Evolutionary conservation across 2,329 filamentous ascomycete species (phyloP), one percentile per base, ranked within the genome.

Genomic region (Thermothelomyces thermophilus): DNA sequence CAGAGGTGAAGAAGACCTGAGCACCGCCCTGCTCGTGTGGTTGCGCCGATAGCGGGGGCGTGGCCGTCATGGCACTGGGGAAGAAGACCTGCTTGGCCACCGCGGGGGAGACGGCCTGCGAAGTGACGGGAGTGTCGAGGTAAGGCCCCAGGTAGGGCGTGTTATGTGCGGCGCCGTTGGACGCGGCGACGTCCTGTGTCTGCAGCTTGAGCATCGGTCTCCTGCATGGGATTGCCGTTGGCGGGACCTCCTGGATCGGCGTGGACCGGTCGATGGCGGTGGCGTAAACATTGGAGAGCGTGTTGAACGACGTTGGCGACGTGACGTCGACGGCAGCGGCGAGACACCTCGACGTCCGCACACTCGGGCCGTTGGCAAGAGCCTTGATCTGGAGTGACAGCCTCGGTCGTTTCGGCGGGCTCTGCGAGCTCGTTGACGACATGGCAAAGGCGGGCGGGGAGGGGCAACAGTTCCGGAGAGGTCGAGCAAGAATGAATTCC

Each of bases 231-330:
- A 76, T 60, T 7, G 54, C 52, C 13, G 53, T 50, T 20, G 58
- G 57, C 14, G 75, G 72, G 33, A 74, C 71, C 30, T 70, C 62
- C 36, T 71, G 70, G 31, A 68, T 59, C 2, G 77, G 74, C 1
- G 77, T 75, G 24, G 76, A 73, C 53, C 78, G 75, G 64, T 81
- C 79, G 46, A 84, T 81, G 53, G 80, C 77, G 3, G 76, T 78
- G 22, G 77, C 75, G 60, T 84, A 84, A 53, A 80, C 76, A 65
- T 84, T 84, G 47, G 80, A 82, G 34, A 84, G 72, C 2, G 81
- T 84, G 65, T 84, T 84, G 68, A 83, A 82, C 19, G 79, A 70
- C 1, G 81, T 84, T 3, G 79, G 78, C 28, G 80, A 82, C 51
- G 71, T 75, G 26, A 77, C 75, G 57, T 83, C 74, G 34, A 77